phyloP scores from a whole-genome alignment of 106 monocot genomes.

The Triglochin maritima region DNA sequence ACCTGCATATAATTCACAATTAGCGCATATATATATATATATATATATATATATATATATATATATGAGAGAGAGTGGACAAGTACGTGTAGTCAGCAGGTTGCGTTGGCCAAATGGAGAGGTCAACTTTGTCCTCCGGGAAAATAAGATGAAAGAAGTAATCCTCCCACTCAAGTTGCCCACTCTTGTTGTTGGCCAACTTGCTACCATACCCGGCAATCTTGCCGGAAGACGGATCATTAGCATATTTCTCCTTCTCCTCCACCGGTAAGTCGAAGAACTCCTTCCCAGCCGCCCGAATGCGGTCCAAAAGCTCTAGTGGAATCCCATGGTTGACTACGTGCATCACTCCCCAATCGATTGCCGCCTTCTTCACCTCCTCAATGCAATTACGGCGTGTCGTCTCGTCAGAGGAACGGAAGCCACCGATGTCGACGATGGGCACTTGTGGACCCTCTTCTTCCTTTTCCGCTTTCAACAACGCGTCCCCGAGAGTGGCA shows the following conservation, averaged over 20 bases:
- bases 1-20: too few species aligned
- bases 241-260: slow-evolving; percentile 76
- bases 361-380: slow-evolving; percentile 40
- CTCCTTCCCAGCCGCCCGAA: slow-evolving; percentile 35
- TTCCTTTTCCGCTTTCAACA: slow-evolving; percentile 28
- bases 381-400: slow-evolving; percentile 30
- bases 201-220: slow-evolving; percentile 84
- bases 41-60: background rate
- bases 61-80: background rate
- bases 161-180: slow-evolving; percentile 77
- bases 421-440: slow-evolving; percentile 36
- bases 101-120: slow-evolving; percentile 53
- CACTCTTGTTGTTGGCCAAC: slow-evolving; percentile 61
- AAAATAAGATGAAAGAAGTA: slow-evolving; percentile 87
- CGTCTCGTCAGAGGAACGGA: slow-evolving; percentile 17
- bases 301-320: slow-evolving; percentile 32
- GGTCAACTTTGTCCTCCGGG: slow-evolving; percentile 45
- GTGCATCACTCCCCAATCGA: slow-evolving; percentile 85
- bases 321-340: slow-evolving; percentile 61
- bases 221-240: slow-evolving; percentile 55
- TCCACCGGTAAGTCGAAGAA: slow-evolving; percentile 71
- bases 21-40: background rate
- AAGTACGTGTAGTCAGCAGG: slow-evolving; percentile 45
- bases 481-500: slow-evolving; percentile 38
- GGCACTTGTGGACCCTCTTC: slow-evolving; percentile 37